Evolutionary conservation across 2,329 filamentous ascomycete species (phyloP).

Genomic region (Chaetomium sp.): DNA sequence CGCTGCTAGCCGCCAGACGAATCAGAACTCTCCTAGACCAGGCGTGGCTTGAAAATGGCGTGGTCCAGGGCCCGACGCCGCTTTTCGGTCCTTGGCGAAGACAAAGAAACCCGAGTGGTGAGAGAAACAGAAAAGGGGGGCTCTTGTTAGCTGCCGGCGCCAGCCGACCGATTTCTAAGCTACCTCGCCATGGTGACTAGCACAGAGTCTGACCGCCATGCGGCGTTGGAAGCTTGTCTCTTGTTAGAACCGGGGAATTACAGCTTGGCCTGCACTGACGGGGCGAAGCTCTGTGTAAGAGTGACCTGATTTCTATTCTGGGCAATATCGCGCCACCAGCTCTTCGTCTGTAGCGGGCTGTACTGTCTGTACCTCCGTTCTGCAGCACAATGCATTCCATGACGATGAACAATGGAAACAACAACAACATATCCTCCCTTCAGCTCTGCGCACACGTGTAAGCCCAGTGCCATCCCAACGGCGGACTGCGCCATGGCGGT

Average conservation of each 20-base stretch:
- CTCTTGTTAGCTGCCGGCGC: background rate
- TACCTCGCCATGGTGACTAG: background rate
- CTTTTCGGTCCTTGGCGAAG: slow-evolving; percentile 4
- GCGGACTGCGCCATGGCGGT: background rate
- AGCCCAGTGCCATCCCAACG: background rate
- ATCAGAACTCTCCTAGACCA: background rate
- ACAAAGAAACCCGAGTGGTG: background rate
- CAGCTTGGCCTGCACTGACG: background rate
- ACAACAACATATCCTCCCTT: background rate
- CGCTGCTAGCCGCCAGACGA: slow-evolving; percentile 8
- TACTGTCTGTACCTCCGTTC: too few relatives aligned
- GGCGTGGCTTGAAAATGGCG: slow-evolving; percentile 6
- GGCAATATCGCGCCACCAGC: background rate
- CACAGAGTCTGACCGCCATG: slow-evolving; percentile 2
- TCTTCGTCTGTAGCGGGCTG: background rate
- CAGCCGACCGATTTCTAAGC: background rate
- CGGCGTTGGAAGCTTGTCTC: slow-evolving; percentile 11
- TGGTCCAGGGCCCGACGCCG: background rate
- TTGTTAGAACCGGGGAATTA: background rate
- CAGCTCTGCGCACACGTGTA: background rate
- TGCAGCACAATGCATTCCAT: background rate
- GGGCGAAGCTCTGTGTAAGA: background rate
- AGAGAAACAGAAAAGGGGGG: background rate
- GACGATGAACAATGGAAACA: background rate
- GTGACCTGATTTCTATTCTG: background rate